Evolutionary conservation across 805 yeast genomes (phyloP), one percentile per base, ranked within the genome.

Genomic region (Priceomyces melissophilus): DNA sequence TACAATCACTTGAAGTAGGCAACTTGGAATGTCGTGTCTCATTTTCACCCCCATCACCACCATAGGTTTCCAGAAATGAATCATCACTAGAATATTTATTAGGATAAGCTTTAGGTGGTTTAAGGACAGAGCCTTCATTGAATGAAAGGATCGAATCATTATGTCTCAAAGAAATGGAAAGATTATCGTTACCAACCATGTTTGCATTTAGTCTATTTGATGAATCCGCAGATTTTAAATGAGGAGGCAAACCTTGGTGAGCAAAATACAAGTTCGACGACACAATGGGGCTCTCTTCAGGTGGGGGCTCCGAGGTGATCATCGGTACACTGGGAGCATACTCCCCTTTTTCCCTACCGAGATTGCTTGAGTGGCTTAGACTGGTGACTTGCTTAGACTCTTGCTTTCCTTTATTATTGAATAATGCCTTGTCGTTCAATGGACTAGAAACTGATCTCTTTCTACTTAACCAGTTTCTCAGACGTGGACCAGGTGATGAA

Each of bases 201-300:
- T 49, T 49, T 38, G 57, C 50, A 36, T 45, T 47, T 30, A 46
- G 44, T 27, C 43, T 47, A 29, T 43, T 52, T 28, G 43, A 20
- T 10, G 37, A 15, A 2, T 30, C 37, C 23, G 29, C 27, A 3
- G 29, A 16, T 15, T 31, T 37, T 61, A 68, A 40, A 48, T 78
- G 83, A 2, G 79, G 80, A 3, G 84, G 82, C 8, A 74, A 54
- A 1, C 84, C 83, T 48, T 78, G 83, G 49, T 74, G 78, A 4
- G 72, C 74, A 57, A 78, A 78, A 54, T 79, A 78, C 16, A 77
- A 74, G 52, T 71, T 77, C 11, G 68, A 60, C 15, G 48, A 46
- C 25, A 62, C 55, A 15, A 61, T 59, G 1, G 61, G 61, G 35
- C 63, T 63, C 6, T 44, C 35, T 17, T 33, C 32, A 38, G 32